Conservation (phyloP, 2,329 filamentous ascomycete species). For the Aspergillus sp. region DNA sequence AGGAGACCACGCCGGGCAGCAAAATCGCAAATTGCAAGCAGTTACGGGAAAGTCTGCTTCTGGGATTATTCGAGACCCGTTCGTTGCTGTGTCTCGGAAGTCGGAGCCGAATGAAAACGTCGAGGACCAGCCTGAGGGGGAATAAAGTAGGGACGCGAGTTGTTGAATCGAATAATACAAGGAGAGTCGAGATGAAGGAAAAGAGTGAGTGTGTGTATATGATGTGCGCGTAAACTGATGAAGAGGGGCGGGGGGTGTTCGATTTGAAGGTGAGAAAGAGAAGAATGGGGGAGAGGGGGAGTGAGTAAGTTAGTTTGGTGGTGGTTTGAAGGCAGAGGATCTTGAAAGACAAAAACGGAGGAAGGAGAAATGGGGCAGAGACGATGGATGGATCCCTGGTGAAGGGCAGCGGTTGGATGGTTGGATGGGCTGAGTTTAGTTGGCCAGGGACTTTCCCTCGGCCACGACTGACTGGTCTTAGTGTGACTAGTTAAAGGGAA, state of each 20-base stretch:
- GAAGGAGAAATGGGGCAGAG: slow-evolving; percentile 10
- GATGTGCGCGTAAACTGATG: not conserved
- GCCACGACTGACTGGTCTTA: too few relatives aligned
- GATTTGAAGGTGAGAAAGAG: slow-evolving; percentile 11
- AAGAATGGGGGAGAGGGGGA: slow-evolving; percentile 1
- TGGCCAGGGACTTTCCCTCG: slow-evolving; percentile 19
- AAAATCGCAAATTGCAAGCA: not conserved
- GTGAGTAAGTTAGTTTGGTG: too few relatives aligned
- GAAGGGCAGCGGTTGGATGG: slow-evolving; percentile 8
- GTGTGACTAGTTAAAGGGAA: slow-evolving; percentile 11
- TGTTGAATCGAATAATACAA: too few relatives aligned
- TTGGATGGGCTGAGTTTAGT: slow-evolving; percentile 15
- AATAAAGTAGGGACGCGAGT: too few relatives aligned
- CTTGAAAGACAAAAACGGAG: slow-evolving; percentile 5
- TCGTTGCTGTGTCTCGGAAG: slow-evolving; percentile 2
- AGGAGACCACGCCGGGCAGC: slow-evolving; percentile 19
- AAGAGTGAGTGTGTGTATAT: slow-evolving; percentile 3
- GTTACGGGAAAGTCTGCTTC: slow-evolving; percentile 1
- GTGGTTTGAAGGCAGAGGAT: slow-evolving; percentile 4
- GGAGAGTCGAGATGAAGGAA: not conserved
- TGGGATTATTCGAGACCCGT: not conserved
- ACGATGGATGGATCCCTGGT: slow-evolving; percentile 8
- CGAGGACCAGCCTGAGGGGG: not conserved
- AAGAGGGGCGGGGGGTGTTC: not conserved
- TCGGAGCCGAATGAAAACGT: slow-evolving; percentile 3